These are phyloP conservation scores for Trichoderma brevicompactum DNA, from an alignment of 2,329 filamentous ascomycete genomes.

Conservation along the genomic window DNA sequence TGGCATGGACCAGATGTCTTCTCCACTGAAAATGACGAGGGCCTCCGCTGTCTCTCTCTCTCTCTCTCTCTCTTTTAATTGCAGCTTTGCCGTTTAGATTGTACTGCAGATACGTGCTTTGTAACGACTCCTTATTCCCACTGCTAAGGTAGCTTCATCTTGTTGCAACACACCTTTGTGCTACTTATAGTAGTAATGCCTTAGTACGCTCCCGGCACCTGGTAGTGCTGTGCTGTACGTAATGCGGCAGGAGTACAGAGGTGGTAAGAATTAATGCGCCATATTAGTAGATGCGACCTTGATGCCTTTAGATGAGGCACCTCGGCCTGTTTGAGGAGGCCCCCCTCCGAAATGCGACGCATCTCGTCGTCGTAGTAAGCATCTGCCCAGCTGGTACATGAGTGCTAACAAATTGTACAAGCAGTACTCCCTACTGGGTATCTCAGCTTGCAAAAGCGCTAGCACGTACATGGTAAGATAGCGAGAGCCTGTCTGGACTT, in stretches of 20 bases:
- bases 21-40: conserved; percentile 8
- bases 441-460: too few relatives aligned
- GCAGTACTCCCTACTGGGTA: too few relatives aligned
- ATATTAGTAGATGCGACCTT: conserved; percentile 11
- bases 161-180: too few relatives aligned
- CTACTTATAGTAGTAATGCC: too few relatives aligned
- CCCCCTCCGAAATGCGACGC: conserved; percentile 4
- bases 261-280: conserved; percentile 6
- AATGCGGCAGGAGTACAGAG: neutral
- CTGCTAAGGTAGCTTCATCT: too few relatives aligned
- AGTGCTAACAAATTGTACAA: too few relatives aligned
- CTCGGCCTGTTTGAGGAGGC: conserved; percentile 12
- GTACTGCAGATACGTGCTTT: neutral
- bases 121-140: too few relatives aligned
- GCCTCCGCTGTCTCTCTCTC: neutral
- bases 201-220: too few relatives aligned
- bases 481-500: too few relatives aligned
- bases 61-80: conserved; percentile 5
- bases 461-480: too few relatives aligned
- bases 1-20: conserved; percentile 8
- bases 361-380: too few relatives aligned
- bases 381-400: too few relatives aligned
- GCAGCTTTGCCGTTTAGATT: neutral
- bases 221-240: neutral
- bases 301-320: neutral